Evolutionary conservation across 306 rosid species (phyloP), one percentile per base, ranked within the genome.

Genomic region (Gleditsia sinensis): DNA sequence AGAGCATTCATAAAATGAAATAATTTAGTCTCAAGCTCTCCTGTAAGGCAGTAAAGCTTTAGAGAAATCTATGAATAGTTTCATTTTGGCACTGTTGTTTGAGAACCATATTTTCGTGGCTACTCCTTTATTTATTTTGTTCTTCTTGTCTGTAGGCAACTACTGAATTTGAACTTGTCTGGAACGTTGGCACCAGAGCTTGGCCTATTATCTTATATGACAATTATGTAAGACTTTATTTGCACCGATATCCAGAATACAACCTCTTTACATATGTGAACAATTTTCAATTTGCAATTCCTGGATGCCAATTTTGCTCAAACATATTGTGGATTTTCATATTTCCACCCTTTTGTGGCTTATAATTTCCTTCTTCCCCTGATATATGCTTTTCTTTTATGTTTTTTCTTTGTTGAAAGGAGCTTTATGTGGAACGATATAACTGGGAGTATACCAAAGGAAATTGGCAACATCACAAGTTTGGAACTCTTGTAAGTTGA

Each of bases 351-450:
- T 50, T 36, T 54, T 65, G 58, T 21, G 73, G 67, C 28, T 58
- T 67, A 28, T 70, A 23, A 21, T 80, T 75, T 75, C 36, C 70
- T 56, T 76, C 69, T 57, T 61, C 51, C 17, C 42, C 82, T 89
- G 71, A 86, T 61, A 14, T 60, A 32, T 48, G 28, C 9, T 74
- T 61, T 74, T 80, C 56, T 71, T 58, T 72, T 30, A 69, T n/a
- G n/a, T n/a, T n/a, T n/a, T n/a, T n/a, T n/a, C n/a, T 25, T 62
- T 81, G 76, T 79, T 58, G 34, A 58, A 76, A 95, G 99, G 96
- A 87, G 89, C 81, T 87, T 95, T 70, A 95, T 92, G 99, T 95
- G 97, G 98, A 95, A 92, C 83, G 1, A 83, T 0, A 75, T 95
- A 63, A 85, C 61, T 76, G 99, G 99, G 59, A 88, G 83, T 51